Evolutionary conservation across 2,329 filamentous ascomycete species (phyloP), one percentile per base, ranked within the genome.

Genomic region (Hymenoscyphus occultus): DNA sequence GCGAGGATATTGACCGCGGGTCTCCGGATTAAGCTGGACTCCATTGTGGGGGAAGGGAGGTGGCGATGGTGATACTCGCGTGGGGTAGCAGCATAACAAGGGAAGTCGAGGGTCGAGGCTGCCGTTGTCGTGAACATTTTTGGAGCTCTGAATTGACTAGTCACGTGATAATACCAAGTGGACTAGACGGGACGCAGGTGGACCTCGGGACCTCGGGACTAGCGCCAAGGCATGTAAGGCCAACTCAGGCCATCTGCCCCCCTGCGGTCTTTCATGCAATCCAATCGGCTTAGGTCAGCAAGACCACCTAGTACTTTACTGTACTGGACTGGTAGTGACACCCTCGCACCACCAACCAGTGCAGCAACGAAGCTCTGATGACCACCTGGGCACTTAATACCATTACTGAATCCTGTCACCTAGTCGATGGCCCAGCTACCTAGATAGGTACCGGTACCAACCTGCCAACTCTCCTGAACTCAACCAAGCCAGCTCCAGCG

Each of bases 11-110:
- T 69, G 57, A 65, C 54, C 48, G 71, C 63, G 14, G 75, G 75
- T 64, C 73, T 70, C 61, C 72, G 65, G n/a, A 76, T 45, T 64
- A 75, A 62, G 62, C 70, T 62, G 51, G 69, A 64, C 28, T 76
- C 73, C 74, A 76, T 76, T 63, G 65, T 66, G 62, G 67, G 40
- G 62, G 63, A 22, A 56, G 22, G 48, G 57, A 56, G 19, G 40
- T 22, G 39, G 19, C 40, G 39, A 32, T 57, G 32, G 40, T 28
- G 57, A 42, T 57, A 58, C 14, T 56, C 22, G 22, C 14, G 4
- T 19, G 54, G 32, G 22, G 28, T 16, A 22, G n/a, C 39, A 19
- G 19, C 54, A 58, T 16, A 42, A 14, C 39, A 32, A 35, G 19
- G 39, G 39, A 32, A 31, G 31, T 67, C 32, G 42, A 59, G 39